Evolutionary conservation across 176 grass and related monocot species (phyloP).

Genomic region (Paspalum notatum): DNA sequence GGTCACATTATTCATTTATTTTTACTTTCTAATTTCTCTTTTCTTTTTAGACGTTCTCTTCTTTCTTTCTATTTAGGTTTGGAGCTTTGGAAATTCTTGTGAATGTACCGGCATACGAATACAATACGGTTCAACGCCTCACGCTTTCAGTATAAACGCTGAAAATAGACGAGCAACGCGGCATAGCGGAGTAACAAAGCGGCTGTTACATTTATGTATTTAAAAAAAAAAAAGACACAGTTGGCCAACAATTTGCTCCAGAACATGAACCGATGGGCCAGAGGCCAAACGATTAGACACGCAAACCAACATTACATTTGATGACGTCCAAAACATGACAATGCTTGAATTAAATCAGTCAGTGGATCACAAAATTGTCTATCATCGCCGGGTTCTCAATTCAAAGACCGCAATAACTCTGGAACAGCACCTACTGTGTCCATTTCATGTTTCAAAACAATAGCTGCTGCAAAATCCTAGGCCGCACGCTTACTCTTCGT

Average conservation of each 20-base stretch:
- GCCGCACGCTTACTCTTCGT: conserved; percentile 47
- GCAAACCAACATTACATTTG: background rate
- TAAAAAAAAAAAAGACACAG: too few relatives aligned
- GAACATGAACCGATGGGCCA: background rate
- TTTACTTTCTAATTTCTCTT: too few relatives aligned
- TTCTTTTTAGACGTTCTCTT: too few relatives aligned
- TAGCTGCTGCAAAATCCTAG: background rate
- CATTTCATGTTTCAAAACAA: background rate
- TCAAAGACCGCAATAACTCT: background rate
- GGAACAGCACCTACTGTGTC: conserved; percentile 4
- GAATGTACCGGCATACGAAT: too few relatives aligned
- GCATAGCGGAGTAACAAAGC: too few relatives aligned
- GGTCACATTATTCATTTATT: too few relatives aligned
- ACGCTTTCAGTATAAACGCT: too few relatives aligned
- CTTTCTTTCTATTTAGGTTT: too few relatives aligned
- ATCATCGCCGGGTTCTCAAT: background rate
- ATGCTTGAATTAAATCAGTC: conserved; percentile 8
- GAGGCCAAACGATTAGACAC: background rate
- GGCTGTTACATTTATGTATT: too few relatives aligned
- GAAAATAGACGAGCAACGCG: too few relatives aligned
- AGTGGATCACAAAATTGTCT: background rate
- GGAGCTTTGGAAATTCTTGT: too few relatives aligned
- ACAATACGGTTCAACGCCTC: too few relatives aligned
- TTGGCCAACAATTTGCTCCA: background rate
- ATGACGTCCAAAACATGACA: background rate